Evolutionary conservation across 108 stramenopile genomes (phyloP).

Genomic region (Conticribra guillardii): DNA sequence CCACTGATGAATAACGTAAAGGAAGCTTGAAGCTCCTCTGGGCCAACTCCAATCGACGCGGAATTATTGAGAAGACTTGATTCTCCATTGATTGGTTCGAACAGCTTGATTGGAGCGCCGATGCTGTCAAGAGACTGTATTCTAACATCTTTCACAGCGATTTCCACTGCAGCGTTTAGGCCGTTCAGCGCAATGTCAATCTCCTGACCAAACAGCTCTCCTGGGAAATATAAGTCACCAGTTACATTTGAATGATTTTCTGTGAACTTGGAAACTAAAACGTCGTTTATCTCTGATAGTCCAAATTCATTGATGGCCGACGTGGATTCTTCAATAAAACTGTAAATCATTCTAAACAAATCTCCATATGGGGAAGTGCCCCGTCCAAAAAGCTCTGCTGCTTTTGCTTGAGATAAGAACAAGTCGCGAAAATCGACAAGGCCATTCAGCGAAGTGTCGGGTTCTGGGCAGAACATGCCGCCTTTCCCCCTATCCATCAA

Average conservation of each 20-base stretch:
- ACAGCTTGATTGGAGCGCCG: conserved; percentile 55
- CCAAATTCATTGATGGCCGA: conserved; percentile 25
- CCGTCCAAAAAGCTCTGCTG: conserved; percentile 33
- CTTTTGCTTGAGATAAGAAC: conserved; percentile 29
- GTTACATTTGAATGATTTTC: conserved; percentile 27
- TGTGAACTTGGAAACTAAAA: conserved; percentile 38
- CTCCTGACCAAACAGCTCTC: conserved; percentile 36
- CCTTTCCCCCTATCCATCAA: conserved; percentile 28
- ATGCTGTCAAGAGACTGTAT: conserved; percentile 69
- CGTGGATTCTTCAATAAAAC: conserved; percentile 29
- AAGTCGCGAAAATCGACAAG: conserved; percentile 50
- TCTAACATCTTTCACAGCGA: conserved; percentile 57
- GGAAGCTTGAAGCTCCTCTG: conserved; percentile 40
- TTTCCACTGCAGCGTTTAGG: conserved; percentile 58
- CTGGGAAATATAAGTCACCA: conserved; percentile 38
- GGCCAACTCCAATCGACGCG: conserved; percentile 52
- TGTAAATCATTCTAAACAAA: conserved; percentile 35
- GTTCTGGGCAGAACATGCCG: conserved; percentile 20
- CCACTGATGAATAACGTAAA: conserved; percentile 58
- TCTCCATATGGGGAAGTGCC: conserved; percentile 47
- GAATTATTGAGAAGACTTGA: conserved; percentile 62
- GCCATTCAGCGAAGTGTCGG: conserved; percentile 19
- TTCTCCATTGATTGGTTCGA: conserved; percentile 53
- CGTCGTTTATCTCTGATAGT: conserved; percentile 34
- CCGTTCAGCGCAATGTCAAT: conserved; percentile 59